These are phyloP conservation scores for Chrysoporthe puriensis DNA, from an alignment of 2,329 filamentous ascomycete species.

Conservation along the genomic window DNA sequence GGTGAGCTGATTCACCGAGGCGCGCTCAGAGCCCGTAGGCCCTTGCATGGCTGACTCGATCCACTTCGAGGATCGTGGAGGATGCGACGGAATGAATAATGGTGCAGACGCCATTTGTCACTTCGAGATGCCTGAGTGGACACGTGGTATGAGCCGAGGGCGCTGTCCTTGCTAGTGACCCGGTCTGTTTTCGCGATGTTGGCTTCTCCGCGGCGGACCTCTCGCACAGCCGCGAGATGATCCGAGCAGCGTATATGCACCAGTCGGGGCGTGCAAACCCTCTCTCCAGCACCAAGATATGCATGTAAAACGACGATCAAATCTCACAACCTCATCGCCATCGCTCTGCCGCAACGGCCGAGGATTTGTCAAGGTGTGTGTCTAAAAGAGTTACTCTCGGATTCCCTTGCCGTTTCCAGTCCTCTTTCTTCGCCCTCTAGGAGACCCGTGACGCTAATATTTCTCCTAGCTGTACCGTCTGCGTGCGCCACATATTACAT, in stretches of 20 bases:
- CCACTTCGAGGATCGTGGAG: neutral
- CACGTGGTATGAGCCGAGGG: neutral
- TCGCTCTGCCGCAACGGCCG: neutral
- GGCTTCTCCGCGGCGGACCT: constrained; percentile 2
- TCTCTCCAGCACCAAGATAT: neutral
- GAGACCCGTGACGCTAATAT: too few relatives aligned
- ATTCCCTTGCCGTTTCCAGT: too few relatives aligned
- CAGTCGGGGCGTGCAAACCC: neutral
- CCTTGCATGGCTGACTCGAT: neutral
- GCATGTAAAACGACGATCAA: neutral
- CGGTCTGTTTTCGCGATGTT: constrained; percentile 6
- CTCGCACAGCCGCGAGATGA: neutral
- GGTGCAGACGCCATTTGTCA: neutral
- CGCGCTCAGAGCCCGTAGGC: neutral
- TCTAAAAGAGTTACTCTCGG: too few relatives aligned
- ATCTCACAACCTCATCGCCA: neutral
- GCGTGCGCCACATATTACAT: too few relatives aligned
- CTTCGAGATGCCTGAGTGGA: neutral
- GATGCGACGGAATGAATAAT: neutral
- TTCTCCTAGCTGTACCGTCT: too few relatives aligned
- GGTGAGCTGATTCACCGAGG: neutral
- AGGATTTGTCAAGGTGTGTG: too few relatives aligned
- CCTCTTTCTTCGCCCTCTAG: too few relatives aligned
- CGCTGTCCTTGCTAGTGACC: neutral
- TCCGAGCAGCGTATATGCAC: neutral